Base-by-base conservation (phyloP, 768 basidiomycete genomes). In the Filobasidium wieringae region DNA sequence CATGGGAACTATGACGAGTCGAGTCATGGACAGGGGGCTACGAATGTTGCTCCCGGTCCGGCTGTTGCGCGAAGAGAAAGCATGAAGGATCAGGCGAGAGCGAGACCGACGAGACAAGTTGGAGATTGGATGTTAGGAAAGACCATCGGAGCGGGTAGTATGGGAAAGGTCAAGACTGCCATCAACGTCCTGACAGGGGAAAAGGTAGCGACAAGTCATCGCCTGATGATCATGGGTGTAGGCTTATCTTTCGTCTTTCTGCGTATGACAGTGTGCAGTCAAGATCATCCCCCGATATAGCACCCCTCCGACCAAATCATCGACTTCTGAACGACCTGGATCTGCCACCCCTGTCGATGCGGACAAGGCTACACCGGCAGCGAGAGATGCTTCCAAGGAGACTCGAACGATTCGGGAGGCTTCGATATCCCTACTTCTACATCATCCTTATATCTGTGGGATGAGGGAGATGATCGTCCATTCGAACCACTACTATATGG, bases 381-480 rank as follows among this genome's bases (percentile, higher is more conserved):
- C 86, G 24, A 92, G 80, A 74, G 95, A 99, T 66, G 87, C 87
- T 41, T 88, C 88, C 15, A 99, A 99, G 76, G 95, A 99, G 76
- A 86, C 89, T 63, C 82, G 95, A 24, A 97, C 91, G 0, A 81
- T 97, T 62, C 85, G 95, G 31, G 95, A 99, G 77, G 95, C 93
- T 0, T 88, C 88, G 1, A 79, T 99, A 30, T 91, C 88, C 36
- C 84, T 96, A 79, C 82, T 99, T 45, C 83, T 99, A 30, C 90
- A 97, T 69, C 95, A 99, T 70, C 95, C 95, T 1, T 96, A 97
- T 74, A 88, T 99, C 71, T 96, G 93, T 72, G 95, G 95, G 57
- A 99, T 97, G 93, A 86, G 89, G 65, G 90, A 93, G 77, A 91
- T 99, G 86, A 89, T 96, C 71, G 79, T 91, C 26, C 93, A 96